phyloP scores from a whole-genome alignment of 768 basidiomycete species.

The Chalciporus pseudorubinellus region DNA sequence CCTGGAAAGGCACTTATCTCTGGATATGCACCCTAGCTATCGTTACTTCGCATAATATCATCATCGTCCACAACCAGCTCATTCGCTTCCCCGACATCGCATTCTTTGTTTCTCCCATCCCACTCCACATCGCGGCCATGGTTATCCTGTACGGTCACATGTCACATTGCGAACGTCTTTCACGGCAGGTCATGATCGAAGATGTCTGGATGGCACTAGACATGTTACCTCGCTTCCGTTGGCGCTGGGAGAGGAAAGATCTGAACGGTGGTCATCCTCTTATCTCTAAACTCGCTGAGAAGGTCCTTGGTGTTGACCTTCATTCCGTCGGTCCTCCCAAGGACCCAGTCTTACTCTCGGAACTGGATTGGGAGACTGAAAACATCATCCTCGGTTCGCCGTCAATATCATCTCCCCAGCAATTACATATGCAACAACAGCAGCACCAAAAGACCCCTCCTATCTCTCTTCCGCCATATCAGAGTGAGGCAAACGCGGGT shows the following conservation, averaged over 20 bases:
- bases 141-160: conserved; percentile 87
- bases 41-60: conserved; percentile 83
- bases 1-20: conserved; percentile 5
- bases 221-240: conserved; percentile 85
- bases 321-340: conserved; percentile 44
- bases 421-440: conserved; percentile 29
- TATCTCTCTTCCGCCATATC: conserved; percentile 34
- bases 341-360: conserved; percentile 43
- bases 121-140: conserved; percentile 88
- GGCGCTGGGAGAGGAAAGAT: conserved; percentile 90
- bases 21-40: conserved; percentile 49
- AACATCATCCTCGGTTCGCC: conserved; percentile 27
- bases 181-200: conserved; percentile 65
- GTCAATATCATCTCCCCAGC: conserved; percentile 25
- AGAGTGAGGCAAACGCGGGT: conserved; percentile 28
- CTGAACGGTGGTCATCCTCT: conserved; percentile 78
- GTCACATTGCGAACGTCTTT: conserved; percentile 68
- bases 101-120: conserved; percentile 87
- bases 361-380: conserved; percentile 48
- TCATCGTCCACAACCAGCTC: conserved; percentile 79
- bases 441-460: conserved; percentile 39
- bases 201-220: conserved; percentile 86
- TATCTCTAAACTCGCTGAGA: conserved; percentile 77
- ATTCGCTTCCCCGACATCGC: conserved; percentile 83
- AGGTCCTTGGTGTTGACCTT: conserved; percentile 74